Evolutionary conservation across 2,329 filamentous ascomycete genomes (phyloP), one percentile per base, ranked within the genome.

Genomic region (Cladosporium velox): DNA sequence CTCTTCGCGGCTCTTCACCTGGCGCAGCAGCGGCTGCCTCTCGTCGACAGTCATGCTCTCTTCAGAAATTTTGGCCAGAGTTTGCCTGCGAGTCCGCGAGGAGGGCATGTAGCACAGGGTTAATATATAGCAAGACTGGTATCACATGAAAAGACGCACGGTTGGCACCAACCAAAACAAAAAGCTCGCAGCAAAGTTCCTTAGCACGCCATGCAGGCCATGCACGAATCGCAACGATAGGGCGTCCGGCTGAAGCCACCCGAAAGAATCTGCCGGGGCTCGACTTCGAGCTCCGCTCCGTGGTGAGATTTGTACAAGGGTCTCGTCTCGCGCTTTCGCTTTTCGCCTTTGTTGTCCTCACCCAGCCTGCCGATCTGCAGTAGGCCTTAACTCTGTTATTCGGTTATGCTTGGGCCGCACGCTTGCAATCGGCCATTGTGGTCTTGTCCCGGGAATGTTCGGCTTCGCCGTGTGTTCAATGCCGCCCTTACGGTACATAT

Each of bases 21-120:
- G 61, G 21, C 51, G 64, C 28, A 65, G 57, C 47, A 65, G 51
- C 55, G 64, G 64, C 55, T 65, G 55, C 44, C 64, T 51, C 64
- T 65, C 64, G 54, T 65, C 64, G 57, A 58, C 55, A 21, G 64
- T 60, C 64, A 65, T 65, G 32, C 57, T 59, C 38, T 59, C 57
- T n/a, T 59, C 57, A 18, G 57, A 59, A 12, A 59, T 59, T 38
- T 47, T 59, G 21, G 57, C 57, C 57, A 59, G 24, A 26, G 28
- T 38, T 30, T 59, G 57, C 57, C 57, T 41, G 35, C 57, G 57
- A 32, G 52, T 55, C 18, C 52, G 52, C 18, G 52, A 34, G 52
- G n/a, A 55, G 28, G 52, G 28, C 52, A 55, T 55, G 18, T 32
- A 55, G 26, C 28, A 55, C 28, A 34, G 18, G 30, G 34, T 55